phyloP scores from a whole-genome alignment of 1,284 basidiomycete species.

The Ceratobasidium sp. region DNA sequence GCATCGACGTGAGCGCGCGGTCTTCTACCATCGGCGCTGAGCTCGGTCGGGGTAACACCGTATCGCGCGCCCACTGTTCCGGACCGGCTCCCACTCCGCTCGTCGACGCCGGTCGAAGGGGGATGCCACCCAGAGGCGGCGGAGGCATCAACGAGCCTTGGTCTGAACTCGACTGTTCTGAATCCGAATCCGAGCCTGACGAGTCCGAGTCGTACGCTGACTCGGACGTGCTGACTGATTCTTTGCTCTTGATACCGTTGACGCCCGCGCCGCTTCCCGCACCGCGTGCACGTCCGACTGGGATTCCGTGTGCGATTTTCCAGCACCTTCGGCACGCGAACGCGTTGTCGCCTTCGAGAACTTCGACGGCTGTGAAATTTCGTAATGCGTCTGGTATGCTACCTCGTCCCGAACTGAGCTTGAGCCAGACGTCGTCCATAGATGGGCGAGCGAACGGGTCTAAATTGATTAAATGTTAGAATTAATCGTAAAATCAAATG shows the following conservation, averaged over 20 bases:
- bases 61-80: slow-evolving; percentile 40
- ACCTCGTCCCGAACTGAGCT: slow-evolving; percentile 48
- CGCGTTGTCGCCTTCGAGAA: slow-evolving; percentile 92
- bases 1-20: neutral
- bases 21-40: slow-evolving; percentile 42
- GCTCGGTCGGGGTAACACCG: slow-evolving; percentile 28
- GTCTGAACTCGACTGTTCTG: slow-evolving; percentile 52
- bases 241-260: slow-evolving; percentile 58
- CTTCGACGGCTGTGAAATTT: slow-evolving; percentile 91
- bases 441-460: slow-evolving; percentile 40
- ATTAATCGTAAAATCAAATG: too few species aligned
- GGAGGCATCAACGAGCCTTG: slow-evolving; percentile 35
- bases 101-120: slow-evolving; percentile 34
- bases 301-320: slow-evolving; percentile 80
- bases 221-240: slow-evolving; percentile 24
- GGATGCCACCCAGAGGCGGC: neutral
- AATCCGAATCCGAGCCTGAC: slow-evolving; percentile 30
- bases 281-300: slow-evolving; percentile 39
- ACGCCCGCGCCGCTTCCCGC: slow-evolving; percentile 55
- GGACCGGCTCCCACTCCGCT: slow-evolving; percentile 26
- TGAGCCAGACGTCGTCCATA: slow-evolving; percentile 45
- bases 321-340: slow-evolving; percentile 95
- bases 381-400: slow-evolving; percentile 74
- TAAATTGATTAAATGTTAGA: neutral
- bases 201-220: slow-evolving; percentile 22